Evolutionary conservation across 1,284 basidiomycete genomes (phyloP).

Genomic region (Ganoderma sinense): DNA sequence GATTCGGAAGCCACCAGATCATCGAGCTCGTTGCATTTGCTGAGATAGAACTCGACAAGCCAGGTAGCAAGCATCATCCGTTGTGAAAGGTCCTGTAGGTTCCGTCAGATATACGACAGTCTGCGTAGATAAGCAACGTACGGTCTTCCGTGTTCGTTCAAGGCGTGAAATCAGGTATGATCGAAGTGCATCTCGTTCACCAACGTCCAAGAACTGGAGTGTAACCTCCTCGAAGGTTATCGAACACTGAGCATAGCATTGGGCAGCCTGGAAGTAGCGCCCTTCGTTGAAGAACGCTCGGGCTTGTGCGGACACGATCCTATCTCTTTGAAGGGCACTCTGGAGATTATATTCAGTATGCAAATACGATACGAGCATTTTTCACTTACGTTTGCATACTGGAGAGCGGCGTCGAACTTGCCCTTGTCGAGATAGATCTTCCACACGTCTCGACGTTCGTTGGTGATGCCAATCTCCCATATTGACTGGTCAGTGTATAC

Average conservation of each 20-base stretch:
- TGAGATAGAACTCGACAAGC: constrained; percentile 97
- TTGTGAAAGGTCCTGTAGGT: constrained; percentile 83
- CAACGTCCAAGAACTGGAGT: constrained; percentile 89
- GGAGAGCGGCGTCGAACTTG: constrained; percentile 81
- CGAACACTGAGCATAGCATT: constrained; percentile 90
- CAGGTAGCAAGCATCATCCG: constrained; percentile 99
- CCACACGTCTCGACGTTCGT: constrained; percentile 97
- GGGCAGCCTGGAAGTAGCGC: constrained; percentile 90
- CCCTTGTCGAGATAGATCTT: constrained; percentile 86
- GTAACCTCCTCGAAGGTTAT: constrained; percentile 93
- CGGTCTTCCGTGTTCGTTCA: constrained; percentile 82
- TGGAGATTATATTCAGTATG: constrained; percentile 39
- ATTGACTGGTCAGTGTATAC: constrained; percentile 91
- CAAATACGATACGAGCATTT: accelerated
- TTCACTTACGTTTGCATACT: constrained; percentile 77
- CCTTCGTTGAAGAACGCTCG: constrained; percentile 85
- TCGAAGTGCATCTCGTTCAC: constrained; percentile 92
- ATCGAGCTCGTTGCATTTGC: constrained; percentile 96
- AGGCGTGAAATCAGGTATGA: constrained; percentile 91
- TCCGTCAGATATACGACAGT: background rate
- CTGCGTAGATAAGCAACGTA: constrained; percentile 45
- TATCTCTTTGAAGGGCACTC: constrained; percentile 87
- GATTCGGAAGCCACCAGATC: constrained; percentile 88
- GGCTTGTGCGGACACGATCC: constrained; percentile 87
- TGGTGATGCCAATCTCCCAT: constrained; percentile 87